phyloP scores from a whole-genome alignment of 139 green algal species.

The Haematococcus sp. region DNA sequence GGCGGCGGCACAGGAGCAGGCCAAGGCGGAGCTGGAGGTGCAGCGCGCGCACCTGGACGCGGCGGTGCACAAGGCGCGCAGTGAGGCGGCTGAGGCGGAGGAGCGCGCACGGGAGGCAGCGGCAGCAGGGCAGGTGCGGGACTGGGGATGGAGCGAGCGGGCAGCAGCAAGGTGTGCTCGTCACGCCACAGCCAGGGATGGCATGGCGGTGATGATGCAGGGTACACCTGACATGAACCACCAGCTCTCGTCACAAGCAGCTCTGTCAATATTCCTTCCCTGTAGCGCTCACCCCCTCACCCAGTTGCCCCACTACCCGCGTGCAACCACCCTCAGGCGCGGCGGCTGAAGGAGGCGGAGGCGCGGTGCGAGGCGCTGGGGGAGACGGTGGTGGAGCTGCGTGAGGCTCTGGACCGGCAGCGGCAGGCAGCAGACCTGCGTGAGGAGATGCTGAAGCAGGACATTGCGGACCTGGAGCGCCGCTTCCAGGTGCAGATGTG shows the following conservation, averaged over 20 bases:
- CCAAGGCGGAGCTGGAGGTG: conserved; percentile 59
- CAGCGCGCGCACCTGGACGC: conserved; percentile 56
- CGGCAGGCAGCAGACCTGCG: conserved; percentile 52
- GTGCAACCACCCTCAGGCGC: background rate
- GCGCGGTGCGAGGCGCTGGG: conserved; percentile 56
- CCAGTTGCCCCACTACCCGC: background rate
- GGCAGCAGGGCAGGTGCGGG: conserved; percentile 37
- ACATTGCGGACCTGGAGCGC: conserved; percentile 66
- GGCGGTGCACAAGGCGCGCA: conserved; percentile 49
- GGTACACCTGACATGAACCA: too few relatives aligned
- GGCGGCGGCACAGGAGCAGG: conserved; percentile 31
- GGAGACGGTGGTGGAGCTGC: conserved; percentile 54
- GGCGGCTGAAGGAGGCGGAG: conserved; percentile 58
- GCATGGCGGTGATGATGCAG: too few relatives aligned
- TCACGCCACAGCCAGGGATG: too few relatives aligned
- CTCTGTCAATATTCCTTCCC: too few relatives aligned
- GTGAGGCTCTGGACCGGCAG: conserved; percentile 64
- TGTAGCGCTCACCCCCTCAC: too few relatives aligned
- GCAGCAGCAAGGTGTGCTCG: too few relatives aligned
- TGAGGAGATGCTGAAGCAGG: conserved; percentile 56
- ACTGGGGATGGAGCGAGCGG: too few relatives aligned
- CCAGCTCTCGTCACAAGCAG: too few relatives aligned
- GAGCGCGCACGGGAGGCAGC: conserved; percentile 49
- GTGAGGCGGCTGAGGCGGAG: conserved; percentile 67
- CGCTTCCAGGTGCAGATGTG: conserved; percentile 41